phyloP scores from a whole-genome alignment of 225 moss, liverwort and hornwort genomes.

The Neckera pumila region DNA sequence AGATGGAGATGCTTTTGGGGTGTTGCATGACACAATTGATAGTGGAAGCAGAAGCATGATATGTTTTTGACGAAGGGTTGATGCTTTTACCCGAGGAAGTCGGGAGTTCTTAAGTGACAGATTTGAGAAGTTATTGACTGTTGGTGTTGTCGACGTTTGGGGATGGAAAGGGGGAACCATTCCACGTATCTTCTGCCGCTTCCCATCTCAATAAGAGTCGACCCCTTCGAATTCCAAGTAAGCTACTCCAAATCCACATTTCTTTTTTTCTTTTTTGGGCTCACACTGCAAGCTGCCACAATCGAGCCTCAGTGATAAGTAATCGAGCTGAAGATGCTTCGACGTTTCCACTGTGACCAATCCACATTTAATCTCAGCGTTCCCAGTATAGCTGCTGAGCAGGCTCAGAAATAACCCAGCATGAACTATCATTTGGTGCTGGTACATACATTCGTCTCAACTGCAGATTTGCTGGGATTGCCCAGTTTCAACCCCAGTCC shows the following conservation, averaged over 20 bases:
- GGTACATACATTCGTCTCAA: neutral
- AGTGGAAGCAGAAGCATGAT: neutral
- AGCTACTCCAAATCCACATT: neutral
- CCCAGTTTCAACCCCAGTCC: neutral
- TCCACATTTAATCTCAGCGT: neutral
- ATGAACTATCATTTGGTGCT: neutral
- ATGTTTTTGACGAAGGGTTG: neutral
- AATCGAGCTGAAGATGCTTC: neutral
- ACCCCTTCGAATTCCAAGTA: neutral
- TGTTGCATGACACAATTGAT: neutral
- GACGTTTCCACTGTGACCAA: neutral
- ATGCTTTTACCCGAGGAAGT: neutral
- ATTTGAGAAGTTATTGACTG: slow-evolving; percentile 21
- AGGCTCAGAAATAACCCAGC: neutral
- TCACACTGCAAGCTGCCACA: neutral
- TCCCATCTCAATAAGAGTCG: neutral
- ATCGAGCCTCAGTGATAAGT: neutral
- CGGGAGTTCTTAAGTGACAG: neutral
- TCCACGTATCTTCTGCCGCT: neutral
- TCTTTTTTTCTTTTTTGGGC: neutral
- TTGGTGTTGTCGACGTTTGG: neutral
- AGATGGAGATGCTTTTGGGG: neutral
- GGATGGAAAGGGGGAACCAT: neutral
- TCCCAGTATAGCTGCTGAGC: neutral
- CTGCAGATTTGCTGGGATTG: neutral